Base-by-base conservation (phyloP, 164 flowering plant genomes). In the Echeveria elegans region DNA sequence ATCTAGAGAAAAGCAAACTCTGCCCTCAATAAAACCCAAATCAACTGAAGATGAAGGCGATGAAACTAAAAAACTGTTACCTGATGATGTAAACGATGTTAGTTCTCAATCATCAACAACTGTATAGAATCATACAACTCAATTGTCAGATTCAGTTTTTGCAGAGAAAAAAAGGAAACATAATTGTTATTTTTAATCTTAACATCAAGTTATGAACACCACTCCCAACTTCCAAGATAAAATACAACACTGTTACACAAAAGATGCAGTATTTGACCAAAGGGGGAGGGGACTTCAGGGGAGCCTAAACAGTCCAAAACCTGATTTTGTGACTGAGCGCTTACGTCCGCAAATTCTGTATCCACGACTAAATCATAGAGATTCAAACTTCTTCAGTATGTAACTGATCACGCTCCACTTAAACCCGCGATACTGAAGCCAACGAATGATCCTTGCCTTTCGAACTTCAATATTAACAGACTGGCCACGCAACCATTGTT, bases 391-490 rank as follows among this genome's bases (percentile, higher is more conserved):
- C 76, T 86, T 88, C 40, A 91, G 28, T 28, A 91, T 74, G 72
- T 66, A 52, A 67, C 63, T 72, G 53, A 77, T 76, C 24, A 91
- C 87, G 34, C 74, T 79, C 95, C 95, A 91, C 72, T 77, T 74
- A 72, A 86, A 89, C 24, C 95, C 93, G 36, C 93, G 96, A 67
- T 91, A 89, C 73, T 88, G 95, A 75, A 91, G 92, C 99, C 99
- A 91, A 64, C 89, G 75, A 62, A 86, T 64, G 15, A 89, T 79
- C 74, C 92, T 84, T 50, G 85, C 64, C 70, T 88, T 94, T 19
- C 86, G 85, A 52, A 72, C 89, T 60, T 91, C 97, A 31, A 21
- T 16, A 68, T 88, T 76, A 32, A 72, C 77, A 67, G 81, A 76
- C 59, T 50, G 74, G 61, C 86, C 71, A 63, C 83, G 78, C n/a